These are phyloP conservation scores for Exsudoporus frostii DNA, from an alignment of 768 basidiomycete genomes.

Conservation along the genomic window DNA sequence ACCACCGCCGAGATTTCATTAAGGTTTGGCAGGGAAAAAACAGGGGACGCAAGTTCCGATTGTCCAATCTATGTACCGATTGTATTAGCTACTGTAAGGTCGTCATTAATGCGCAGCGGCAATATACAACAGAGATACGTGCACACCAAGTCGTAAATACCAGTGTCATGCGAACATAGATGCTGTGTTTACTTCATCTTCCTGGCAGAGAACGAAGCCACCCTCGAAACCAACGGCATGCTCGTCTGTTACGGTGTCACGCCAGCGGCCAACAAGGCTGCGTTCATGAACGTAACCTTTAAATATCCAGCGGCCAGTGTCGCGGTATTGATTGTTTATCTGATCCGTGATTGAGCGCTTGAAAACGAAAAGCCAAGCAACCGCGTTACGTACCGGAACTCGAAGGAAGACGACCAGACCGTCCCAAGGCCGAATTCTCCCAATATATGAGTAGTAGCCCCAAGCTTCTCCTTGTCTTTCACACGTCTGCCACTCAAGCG, in stretches of 20 bases:
- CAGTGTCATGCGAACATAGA: slow-evolving; percentile 15
- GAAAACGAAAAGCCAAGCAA: background rate
- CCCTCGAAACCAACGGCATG: slow-evolving; percentile 47
- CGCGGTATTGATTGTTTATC: slow-evolving; percentile 31
- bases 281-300: slow-evolving; percentile 49
- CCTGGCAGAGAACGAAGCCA: slow-evolving; percentile 43
- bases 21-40: background rate
- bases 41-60: background rate
- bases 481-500: slow-evolving; percentile 34
- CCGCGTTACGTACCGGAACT: slow-evolving; percentile 37
- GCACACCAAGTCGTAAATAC: slow-evolving; percentile 15
- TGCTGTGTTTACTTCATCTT: slow-evolving; percentile 21
- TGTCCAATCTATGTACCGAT: background rate
- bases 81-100: slow-evolving; percentile 11
- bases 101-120: slow-evolving; percentile 12
- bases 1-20: background rate
- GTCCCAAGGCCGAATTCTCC: slow-evolving; percentile 52
- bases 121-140: slow-evolving; percentile 10
- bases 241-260: slow-evolving; percentile 43
- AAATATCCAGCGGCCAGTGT: slow-evolving; percentile 47
- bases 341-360: slow-evolving; percentile 22
- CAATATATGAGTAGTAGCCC: slow-evolving; percentile 45
- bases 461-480: slow-evolving; percentile 46
- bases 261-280: slow-evolving; percentile 54
- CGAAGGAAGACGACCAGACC: slow-evolving; percentile 47